Percentiles rank a stretch among this genome's conserved stretches.
Conservation (phyloP, 805 yeast genomes). For the Starmerella apis region DNA sequence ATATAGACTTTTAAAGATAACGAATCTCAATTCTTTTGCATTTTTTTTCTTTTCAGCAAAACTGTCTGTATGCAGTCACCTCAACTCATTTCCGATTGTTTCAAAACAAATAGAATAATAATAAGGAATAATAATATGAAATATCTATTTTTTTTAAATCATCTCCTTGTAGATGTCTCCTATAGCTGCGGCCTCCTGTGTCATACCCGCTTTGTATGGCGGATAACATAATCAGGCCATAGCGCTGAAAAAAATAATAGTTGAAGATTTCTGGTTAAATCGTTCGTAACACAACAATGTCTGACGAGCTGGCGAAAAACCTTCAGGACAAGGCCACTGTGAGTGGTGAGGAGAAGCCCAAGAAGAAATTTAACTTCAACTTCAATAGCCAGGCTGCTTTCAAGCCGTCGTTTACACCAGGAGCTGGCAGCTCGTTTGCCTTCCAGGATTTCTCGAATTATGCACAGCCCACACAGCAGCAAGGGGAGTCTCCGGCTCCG, state of each 20-base stretch:
- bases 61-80: too few species aligned
- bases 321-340: constrained; percentile 26
- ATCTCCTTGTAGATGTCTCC: too few species aligned
- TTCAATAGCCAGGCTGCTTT: constrained; percentile 18
- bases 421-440: constrained; percentile 18
- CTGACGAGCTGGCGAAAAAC: constrained; percentile 26
- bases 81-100: too few species aligned
- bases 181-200: too few species aligned
- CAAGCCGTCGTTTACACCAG: constrained; percentile 20
- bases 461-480: constrained; percentile 20
- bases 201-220: not conserved
- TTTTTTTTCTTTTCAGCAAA: too few species aligned
- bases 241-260: not conserved
- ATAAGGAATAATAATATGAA: too few species aligned
- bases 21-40: too few species aligned
- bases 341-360: constrained; percentile 21
- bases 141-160: too few species aligned
- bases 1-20: too few species aligned
- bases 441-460: constrained; percentile 26
- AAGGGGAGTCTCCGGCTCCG: constrained; percentile 7
- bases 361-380: constrained; percentile 26
- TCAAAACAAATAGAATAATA: too few species aligned
- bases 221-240: constrained; percentile 1
- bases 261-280: not conserved
- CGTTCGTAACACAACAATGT: constrained; percentile 15